Base-by-base conservation (phyloP, 768 basidiomycete genomes). In the Cytidiella melzeri region DNA sequence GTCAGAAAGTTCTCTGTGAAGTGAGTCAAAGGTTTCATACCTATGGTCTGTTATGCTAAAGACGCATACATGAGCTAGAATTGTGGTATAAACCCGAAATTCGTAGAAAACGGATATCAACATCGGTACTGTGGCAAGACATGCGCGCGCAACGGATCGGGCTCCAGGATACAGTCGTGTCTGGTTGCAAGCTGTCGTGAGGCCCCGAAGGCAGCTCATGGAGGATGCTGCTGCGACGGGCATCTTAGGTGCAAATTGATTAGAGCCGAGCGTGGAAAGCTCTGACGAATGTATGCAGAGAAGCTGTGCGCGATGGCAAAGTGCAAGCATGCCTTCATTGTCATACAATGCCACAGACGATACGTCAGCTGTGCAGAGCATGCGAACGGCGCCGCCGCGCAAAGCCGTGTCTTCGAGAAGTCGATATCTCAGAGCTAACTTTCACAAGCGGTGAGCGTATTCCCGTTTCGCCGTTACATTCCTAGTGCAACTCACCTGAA, bases 91-190 rank as follows among this genome's bases (percentile, higher is more conserved):
- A 81, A 73, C 61, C 79, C 80, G 12, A 83, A 79, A 67, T 83
- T 74, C 60, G 63, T 79, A n/a, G 82, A 82, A n/a, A 72, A 75
- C 52, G 82, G 81, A 15, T 63, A 69, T 53, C 71, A 71, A 53
- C 80, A 83, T 57, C 71, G 75, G 26, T 84, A 76, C 60, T 83
- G 81, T 57, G 73, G 82, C 56, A 77, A 72, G 55, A 79, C 74
- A 43, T 83, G 81, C 59, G 81, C 81, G 47, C 69, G 77, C 41
- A 73, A 65, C 28, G 58, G 57, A n/a, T 61, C 63, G 13, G 15
- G 9, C 7, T 15, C 30, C 30, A 34, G 15, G 30, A 67, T 68
- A 18, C 61, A 63, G 15, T 67, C 68, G 18, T 83, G 81, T 59
- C 50, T 62, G 20, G 71, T 82, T 57, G 73, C 64, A 49, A 74